Percentiles rank a stretch among this genome's conserved stretches.
These are phyloP conservation scores for Diplodia corticola DNA, from an alignment of 2,329 filamentous ascomycete species.

Conservation along the genomic window DNA sequence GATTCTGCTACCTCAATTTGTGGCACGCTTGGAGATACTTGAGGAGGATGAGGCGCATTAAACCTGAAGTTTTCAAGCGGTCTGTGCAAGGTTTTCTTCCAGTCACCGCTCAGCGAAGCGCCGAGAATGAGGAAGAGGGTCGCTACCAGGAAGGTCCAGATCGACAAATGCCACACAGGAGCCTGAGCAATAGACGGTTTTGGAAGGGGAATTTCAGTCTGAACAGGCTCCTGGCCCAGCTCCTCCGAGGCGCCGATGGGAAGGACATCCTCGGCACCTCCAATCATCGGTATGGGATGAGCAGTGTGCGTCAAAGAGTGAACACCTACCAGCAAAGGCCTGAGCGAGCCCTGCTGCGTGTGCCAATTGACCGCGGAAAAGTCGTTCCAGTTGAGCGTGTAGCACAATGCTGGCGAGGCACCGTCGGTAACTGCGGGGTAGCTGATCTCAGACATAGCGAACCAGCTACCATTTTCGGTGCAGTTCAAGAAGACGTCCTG, in stretches of 20 bases:
- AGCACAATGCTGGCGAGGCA: constrained; percentile 59
- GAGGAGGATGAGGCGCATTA: constrained; percentile 30
- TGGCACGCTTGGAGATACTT: background rate
- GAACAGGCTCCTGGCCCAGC: constrained; percentile 13
- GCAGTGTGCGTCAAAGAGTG: constrained; percentile 33
- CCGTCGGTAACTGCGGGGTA: constrained; percentile 83
- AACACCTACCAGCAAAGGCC: constrained; percentile 41
- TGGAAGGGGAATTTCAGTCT: constrained; percentile 13
- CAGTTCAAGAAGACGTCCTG: constrained; percentile 75
- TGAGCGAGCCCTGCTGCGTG: constrained; percentile 33
- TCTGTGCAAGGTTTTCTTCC: constrained; percentile 27
- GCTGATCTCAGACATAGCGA: constrained; percentile 80
- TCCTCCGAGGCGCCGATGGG: constrained; percentile 30
- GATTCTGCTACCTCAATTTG: constrained; percentile 16
- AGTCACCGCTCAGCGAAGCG: constrained; percentile 15
- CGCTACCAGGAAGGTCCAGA: constrained; percentile 22
- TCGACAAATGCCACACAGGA: background rate
- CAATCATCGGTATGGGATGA: constrained; percentile 10
- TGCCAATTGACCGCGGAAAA: constrained; percentile 32
- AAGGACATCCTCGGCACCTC: constrained; percentile 15
- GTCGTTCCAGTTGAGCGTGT: constrained; percentile 41
- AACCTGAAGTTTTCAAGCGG: constrained; percentile 38
- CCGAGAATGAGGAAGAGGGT: constrained; percentile 19
- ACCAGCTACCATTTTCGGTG: constrained; percentile 87
- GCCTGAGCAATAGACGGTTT: constrained; percentile 23